Evolutionary conservation across 139 green algal genomes (phyloP).

Genomic region (Micromonas commoda): DNA sequence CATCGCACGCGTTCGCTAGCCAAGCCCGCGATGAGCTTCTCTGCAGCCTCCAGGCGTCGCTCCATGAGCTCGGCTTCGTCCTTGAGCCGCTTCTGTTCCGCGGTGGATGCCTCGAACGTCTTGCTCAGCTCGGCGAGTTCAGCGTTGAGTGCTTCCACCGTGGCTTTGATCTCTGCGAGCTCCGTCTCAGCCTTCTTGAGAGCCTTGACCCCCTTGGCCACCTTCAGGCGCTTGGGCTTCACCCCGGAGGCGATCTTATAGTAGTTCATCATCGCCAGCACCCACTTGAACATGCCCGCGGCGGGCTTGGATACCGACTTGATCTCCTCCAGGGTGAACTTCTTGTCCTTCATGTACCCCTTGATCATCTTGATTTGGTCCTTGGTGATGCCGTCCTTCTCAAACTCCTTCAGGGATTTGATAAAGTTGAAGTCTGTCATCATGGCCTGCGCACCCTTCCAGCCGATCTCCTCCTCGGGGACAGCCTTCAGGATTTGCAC

Average conservation of each 20-base stretch:
- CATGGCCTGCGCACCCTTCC: constrained; percentile 78
- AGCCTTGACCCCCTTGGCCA: constrained; percentile 68
- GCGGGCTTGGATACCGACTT: constrained; percentile 56
- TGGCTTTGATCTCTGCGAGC: constrained; percentile 58
- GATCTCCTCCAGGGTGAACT: constrained; percentile 67
- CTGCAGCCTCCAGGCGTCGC: constrained; percentile 63
- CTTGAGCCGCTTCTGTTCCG: constrained; percentile 64
- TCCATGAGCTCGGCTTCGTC: constrained; percentile 79
- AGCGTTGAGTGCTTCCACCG: constrained; percentile 52
- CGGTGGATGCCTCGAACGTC: constrained; percentile 73
- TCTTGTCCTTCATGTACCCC: constrained; percentile 75
- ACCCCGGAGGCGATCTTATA: constrained; percentile 65
- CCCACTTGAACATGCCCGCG: constrained; percentile 72
- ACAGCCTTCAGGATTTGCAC: constrained; percentile 73
- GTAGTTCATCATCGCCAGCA: constrained; percentile 84
- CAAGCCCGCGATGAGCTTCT: constrained; percentile 65
- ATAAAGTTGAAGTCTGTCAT: constrained; percentile 79
- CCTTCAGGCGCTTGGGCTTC: constrained; percentile 74
- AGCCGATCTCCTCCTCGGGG: constrained; percentile 68
- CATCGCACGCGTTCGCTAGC: constrained; percentile 64
- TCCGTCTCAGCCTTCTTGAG: constrained; percentile 66
- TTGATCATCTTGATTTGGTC: constrained; percentile 72
- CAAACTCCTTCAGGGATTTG: constrained; percentile 69
- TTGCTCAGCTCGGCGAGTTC: constrained; percentile 53
- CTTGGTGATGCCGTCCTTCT: constrained; percentile 73